These are phyloP conservation scores for Yamadazyma dendronema DNA, from an alignment of 1,139 yeast genomes.

Conservation along the genomic window DNA sequence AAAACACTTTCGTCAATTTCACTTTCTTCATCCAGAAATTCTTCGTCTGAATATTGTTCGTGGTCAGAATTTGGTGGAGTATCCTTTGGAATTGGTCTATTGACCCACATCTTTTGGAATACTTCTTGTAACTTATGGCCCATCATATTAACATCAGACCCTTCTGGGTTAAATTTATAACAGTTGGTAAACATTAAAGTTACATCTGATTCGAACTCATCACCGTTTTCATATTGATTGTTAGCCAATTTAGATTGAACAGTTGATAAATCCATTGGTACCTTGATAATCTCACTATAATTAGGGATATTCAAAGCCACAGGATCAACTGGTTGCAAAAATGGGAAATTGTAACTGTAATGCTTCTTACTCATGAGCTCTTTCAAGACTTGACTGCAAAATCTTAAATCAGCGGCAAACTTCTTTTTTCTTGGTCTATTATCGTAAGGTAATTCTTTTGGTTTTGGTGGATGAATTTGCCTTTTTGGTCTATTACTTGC, in stretches of 20 bases:
- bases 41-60: constrained; percentile 33
- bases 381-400: constrained; percentile 77
- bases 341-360: constrained; percentile 83
- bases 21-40: constrained; percentile 50
- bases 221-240: constrained; percentile 86
- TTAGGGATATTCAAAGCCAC: constrained; percentile 91
- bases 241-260: constrained; percentile 76
- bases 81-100: constrained; percentile 76
- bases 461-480: constrained; percentile 94
- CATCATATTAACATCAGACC: constrained; percentile 92
- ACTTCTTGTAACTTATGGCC: constrained; percentile 87
- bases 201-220: constrained; percentile 81
- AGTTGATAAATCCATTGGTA: constrained; percentile 95
- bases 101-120: constrained; percentile 87
- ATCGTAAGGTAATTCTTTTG: constrained; percentile 90
- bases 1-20: constrained; percentile 73
- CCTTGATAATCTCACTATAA: constrained; percentile 77
- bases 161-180: constrained; percentile 90
- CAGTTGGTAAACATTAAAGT: constrained; percentile 84
- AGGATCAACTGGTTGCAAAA: constrained; percentile 91
- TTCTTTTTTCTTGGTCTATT: constrained; percentile 89
- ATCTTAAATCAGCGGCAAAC: constrained; percentile 84
- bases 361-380: constrained; percentile 84
- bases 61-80: constrained; percentile 39
- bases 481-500: constrained; percentile 79